A percentile compares a stretch with the other conserved stretches of the same genome.
Evolutionary conservation across 2,329 filamentous ascomycete genomes (phyloP).

Genomic region (Talaromyces sp.): DNA sequence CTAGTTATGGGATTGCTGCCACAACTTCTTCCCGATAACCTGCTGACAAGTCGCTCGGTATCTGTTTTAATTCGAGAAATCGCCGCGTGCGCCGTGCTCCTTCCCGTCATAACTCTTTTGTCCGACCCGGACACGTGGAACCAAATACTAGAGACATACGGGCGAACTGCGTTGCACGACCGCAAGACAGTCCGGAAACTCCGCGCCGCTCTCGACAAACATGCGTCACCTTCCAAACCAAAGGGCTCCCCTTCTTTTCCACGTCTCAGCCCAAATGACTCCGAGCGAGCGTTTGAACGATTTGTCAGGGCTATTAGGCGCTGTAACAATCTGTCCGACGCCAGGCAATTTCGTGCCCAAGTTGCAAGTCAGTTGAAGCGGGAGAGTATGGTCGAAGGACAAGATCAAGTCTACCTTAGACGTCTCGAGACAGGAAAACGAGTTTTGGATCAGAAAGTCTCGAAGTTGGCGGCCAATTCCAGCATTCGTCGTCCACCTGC

Average conservation of each 20-base stretch:
- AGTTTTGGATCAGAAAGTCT: constrained; percentile 84
- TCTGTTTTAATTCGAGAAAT: constrained; percentile 81
- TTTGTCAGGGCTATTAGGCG: constrained; percentile 88
- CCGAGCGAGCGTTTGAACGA: constrained; percentile 88
- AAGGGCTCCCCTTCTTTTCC: constrained; percentile 70
- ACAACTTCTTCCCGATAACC: constrained; percentile 67
- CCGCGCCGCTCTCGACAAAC: constrained; percentile 86
- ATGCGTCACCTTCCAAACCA: constrained; percentile 76
- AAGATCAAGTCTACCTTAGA: constrained; percentile 82
- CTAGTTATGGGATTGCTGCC: constrained; percentile 72
- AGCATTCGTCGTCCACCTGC: constrained; percentile 40
- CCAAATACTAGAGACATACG: constrained; percentile 86
- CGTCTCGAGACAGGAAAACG: constrained; percentile 88
- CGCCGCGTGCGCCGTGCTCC: constrained; percentile 85
- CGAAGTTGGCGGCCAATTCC: constrained; percentile 70
- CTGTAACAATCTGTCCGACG: constrained; percentile 88
- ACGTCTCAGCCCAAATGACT: constrained; percentile 75
- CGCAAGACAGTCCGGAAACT: constrained; percentile 91
- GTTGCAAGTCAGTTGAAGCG: constrained; percentile 87
- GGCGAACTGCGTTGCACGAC: constrained; percentile 85
- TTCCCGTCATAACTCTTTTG: constrained; percentile 74
- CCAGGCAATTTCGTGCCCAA: constrained; percentile 85
- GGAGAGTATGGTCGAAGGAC: constrained; percentile 72
- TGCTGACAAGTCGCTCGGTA: constrained; percentile 78
- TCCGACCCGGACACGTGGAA: constrained; percentile 97